Evolutionary conservation across 768 basidiomycete species (phyloP).

Genomic region (Candolleomyces efflorescens): DNA sequence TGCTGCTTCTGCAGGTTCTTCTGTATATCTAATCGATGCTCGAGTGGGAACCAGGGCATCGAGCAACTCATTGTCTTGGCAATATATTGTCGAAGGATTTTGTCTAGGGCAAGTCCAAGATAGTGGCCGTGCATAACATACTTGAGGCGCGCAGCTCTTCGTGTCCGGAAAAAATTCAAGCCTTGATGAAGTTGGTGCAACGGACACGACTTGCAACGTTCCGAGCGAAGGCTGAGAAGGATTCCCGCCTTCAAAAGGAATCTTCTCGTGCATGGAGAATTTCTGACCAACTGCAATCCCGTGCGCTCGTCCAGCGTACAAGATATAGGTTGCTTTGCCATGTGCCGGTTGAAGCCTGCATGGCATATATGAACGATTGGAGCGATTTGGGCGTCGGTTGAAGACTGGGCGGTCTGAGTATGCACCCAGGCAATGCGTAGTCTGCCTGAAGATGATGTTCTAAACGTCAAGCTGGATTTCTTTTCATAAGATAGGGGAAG

Average conservation of each 20-base stretch:
- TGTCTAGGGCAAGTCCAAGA: constrained; percentile 12
- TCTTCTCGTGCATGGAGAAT: too few relatives aligned
- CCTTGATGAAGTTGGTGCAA: too few relatives aligned
- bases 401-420: constrained; percentile 27
- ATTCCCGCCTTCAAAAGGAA: too few relatives aligned
- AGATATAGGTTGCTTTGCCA: constrained; percentile 6
- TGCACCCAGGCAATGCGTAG: constrained; percentile 29
- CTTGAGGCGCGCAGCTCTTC: too few relatives aligned
- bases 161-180: too few relatives aligned
- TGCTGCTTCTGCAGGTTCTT: constrained; percentile 11
- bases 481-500: too few relatives aligned
- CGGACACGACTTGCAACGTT: too few relatives aligned
- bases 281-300: too few relatives aligned
- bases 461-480: too few relatives aligned
- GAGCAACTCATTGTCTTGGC: constrained; percentile 22
- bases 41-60: constrained; percentile 15
- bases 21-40: constrained; percentile 13
- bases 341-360: constrained; percentile 12
- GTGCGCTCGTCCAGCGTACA: constrained; percentile 27
- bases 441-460: too few relatives aligned
- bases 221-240: too few relatives aligned
- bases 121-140: too few relatives aligned
- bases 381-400: constrained; percentile 22
- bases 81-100: constrained; percentile 18
- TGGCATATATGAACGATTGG: constrained; percentile 24